phyloP scores from a whole-genome alignment of 1,139 yeast genomes.

The Kodamaea sp. region DNA sequence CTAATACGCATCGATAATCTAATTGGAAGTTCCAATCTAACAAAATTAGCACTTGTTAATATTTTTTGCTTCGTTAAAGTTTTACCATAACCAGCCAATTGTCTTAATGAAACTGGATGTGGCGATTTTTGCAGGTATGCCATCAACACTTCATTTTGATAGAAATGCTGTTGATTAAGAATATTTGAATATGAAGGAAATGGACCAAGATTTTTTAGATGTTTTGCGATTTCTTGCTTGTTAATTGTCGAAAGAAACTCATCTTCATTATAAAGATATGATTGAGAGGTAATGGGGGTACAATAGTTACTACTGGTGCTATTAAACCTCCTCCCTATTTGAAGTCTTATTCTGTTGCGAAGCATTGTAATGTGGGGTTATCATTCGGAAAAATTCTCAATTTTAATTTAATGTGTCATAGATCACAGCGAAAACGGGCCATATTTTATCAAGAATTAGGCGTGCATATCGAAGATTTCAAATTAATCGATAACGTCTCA shows the following conservation, averaged over 20 bases:
- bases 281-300: constrained; percentile 13
- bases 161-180: constrained; percentile 70
- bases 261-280: constrained; percentile 15
- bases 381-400: too few species aligned
- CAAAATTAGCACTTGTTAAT: constrained; percentile 80
- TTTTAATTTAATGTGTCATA: too few species aligned
- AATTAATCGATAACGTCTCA: too few species aligned
- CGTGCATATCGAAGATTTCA: too few species aligned
- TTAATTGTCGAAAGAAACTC: constrained; percentile 25
- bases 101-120: constrained; percentile 83
- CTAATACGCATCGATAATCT: constrained; percentile 76
- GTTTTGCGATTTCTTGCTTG: constrained; percentile 40
- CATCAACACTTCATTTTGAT: constrained; percentile 73
- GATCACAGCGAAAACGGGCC: too few species aligned
- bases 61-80: constrained; percentile 75
- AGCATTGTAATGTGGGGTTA: too few species aligned
- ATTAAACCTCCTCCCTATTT: too few species aligned
- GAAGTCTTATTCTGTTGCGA: too few species aligned
- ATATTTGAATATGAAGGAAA: constrained; percentile 44
- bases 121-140: constrained; percentile 65
- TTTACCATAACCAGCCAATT: constrained; percentile 85
- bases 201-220: constrained; percentile 40
- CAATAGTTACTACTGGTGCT: too few species aligned
- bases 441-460: too few species aligned
- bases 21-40: constrained; percentile 77